Base-by-base conservation (phyloP, 192 early-diverging fungal genomes). In the Umbelopsis sp. region DNA sequence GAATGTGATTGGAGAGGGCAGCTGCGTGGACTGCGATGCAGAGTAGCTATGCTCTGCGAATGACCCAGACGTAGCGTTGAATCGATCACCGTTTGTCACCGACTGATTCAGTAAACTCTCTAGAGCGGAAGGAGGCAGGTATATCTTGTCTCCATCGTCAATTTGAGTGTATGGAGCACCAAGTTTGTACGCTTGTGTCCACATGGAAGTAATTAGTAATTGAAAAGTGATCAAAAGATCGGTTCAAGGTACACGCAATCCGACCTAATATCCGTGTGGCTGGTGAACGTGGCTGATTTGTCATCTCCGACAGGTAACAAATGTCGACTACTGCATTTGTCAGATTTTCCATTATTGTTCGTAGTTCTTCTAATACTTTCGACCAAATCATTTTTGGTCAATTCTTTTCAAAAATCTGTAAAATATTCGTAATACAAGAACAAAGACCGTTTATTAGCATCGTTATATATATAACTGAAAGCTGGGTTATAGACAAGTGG, bases 1-100 rank as follows among this genome's bases (percentile, higher is more conserved):
- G 66, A 90, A 90, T 16, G 86, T 89, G 30, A 87, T 65, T 2
- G 89, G 89, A 25, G 82, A 85, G n/a, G 86, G 84, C 9, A 87
- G 71, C n/a, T 71, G 66, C 2, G 69, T 2, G 1, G 69, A 21
- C 23, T 46, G 69, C 8, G 35, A 15, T 15, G 53, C 18, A 21
- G 23, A 5, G 7, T 70, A 30, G 22, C 21, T 67, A 70, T 15
- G 45, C 46, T 49, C 45, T 64, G 16, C 22, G 25, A 30, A 12
- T 20, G 46, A 47, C 8, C 66, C 46, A 23, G 7, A 46, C 22
- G 51, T 58, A 49, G 22, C 4, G 52, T 25, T 30, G 0, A 18
- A 61, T 61, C 33, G 8, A 61, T 18, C 21, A 7, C 3, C 2
- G 18, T 67, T 50, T 10, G 71, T 69, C 10, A 71, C 50, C 5